Percentiles rank a stretch among this genome's conserved stretches.
phyloP scores from a whole-genome alignment of 805 yeast genomes.

The Saccharomyces paradoxus region DNA sequence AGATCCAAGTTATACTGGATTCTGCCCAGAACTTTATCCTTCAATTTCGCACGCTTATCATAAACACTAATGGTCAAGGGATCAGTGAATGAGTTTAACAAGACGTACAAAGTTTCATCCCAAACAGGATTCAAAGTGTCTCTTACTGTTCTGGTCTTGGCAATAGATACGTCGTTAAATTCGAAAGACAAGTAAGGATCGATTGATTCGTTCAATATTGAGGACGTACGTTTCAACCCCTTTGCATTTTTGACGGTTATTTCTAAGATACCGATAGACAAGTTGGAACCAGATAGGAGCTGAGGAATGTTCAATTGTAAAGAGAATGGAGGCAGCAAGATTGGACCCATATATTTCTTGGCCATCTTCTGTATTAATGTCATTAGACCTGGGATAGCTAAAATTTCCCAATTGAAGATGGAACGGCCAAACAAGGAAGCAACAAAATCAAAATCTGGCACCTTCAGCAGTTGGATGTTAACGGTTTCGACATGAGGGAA shows the following conservation, averaged over 20 bases:
- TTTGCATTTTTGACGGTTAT: conserved; percentile 59
- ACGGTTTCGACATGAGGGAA: conserved; percentile 93
- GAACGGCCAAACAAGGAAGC: conserved; percentile 68
- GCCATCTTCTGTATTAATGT: conserved; percentile 80
- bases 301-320: conserved; percentile 91
- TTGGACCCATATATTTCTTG: conserved; percentile 78
- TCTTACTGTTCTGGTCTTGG: conserved; percentile 57
- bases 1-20: conserved; percentile 65
- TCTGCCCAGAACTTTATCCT: conserved; percentile 75
- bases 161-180: conserved; percentile 48
- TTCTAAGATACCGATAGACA: conserved; percentile 81
- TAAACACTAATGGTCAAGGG: conserved; percentile 64
- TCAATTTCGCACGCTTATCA: conserved; percentile 66
- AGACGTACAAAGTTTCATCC: conserved; percentile 69
- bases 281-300: conserved; percentile 75
- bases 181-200: conserved; percentile 85
- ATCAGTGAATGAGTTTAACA: conserved; percentile 69
- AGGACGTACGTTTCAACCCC: conserved; percentile 58
- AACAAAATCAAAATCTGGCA: conserved; percentile 83
- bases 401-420: conserved; percentile 78
- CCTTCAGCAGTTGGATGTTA: conserved; percentile 73
- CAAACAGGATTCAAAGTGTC: conserved; percentile 71
- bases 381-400: conserved; percentile 79
- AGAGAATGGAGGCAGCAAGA: conserved; percentile 81
- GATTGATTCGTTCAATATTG: conserved; percentile 62